Evolutionary conservation across 345 rosid species (phyloP), one percentile per base, ranked within the genome.

Genomic region (Turnera subulata): DNA sequence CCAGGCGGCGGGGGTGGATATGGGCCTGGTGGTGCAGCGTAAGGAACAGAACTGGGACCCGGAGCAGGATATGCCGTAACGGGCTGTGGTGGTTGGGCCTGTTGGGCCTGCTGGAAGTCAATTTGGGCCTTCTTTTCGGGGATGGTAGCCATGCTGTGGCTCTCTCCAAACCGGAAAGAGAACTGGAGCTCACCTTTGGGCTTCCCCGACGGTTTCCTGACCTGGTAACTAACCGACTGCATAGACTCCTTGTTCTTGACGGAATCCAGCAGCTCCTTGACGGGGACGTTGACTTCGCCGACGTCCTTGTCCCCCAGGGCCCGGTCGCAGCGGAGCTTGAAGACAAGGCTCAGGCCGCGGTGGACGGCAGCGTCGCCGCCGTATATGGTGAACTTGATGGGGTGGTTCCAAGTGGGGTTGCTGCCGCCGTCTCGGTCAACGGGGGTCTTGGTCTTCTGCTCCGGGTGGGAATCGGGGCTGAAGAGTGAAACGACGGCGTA

Each of bases 221-320:
- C 85, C 74, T 88, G 88, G 64, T 82, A 91, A 40, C 77, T 84
- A 0, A 84, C 83, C 20, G 72, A 75, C 26, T 69, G 46, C 80
- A 71, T 62, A 17, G 73, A 66, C 23, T 50, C 64, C 16, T 63
- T 63, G 21, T 54, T 70, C 6, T 60, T 68, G 6, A 73, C 23
- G 11, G 73, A 53, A 13, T 67, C 76, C 10, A 84, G 56, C 19
- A 91, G 78, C 72, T 86, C 96, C 43, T 72, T 79, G 42, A 91
- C 43, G 15, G 95, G 98, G 0, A 91, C 84, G 70, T 60, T 62
- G 64, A 91, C 98, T 53, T 77, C 83, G 20, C 95, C 96, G 48
- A 91, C 43, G 33, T 82, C 90, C 69, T 73, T 81, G 40, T 73
- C 92, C 0, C 95, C 92, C 15, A 88, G 66, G 24, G 73, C 67